Conservation (phyloP, 345 rosid species). For the Euphorbia peplus region DNA sequence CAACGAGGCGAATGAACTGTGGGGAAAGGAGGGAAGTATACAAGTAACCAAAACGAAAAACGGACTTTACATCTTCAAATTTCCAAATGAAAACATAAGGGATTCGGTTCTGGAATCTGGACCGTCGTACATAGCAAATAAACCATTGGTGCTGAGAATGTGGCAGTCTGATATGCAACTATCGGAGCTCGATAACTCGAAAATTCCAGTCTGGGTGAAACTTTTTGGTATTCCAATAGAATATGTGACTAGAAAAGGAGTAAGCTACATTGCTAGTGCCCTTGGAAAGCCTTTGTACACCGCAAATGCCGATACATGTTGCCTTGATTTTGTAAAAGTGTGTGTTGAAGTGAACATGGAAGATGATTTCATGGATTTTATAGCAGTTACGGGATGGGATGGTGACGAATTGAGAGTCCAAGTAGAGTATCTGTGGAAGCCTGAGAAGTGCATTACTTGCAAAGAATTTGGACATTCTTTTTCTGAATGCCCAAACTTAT, state of each 20-base stretch:
- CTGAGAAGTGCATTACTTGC: neutral
- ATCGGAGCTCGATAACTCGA: neutral
- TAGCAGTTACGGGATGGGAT: conserved; percentile 1
- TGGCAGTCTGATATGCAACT: conserved; percentile 3
- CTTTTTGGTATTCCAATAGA: neutral
- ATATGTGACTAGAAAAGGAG: neutral
- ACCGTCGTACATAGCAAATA: neutral
- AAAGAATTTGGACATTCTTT: conserved; percentile 3
- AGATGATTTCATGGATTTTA: neutral
- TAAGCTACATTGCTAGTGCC: conserved; percentile 1
- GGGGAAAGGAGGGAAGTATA: conserved; percentile 9
- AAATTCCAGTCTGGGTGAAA: conserved; percentile 1
- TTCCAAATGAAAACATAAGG: conserved; percentile 1
- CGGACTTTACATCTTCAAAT: neutral
- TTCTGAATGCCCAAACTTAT: neutral
- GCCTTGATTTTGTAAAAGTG: neutral
- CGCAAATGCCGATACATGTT: neutral
- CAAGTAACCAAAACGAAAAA: neutral
- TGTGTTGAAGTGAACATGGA: neutral
- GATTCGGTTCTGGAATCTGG: neutral
- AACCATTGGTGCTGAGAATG: conserved; percentile 2
- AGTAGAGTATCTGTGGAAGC: neutral
- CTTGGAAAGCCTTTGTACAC: conserved; percentile 4
- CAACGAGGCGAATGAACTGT: neutral
- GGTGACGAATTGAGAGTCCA: neutral